These are phyloP conservation scores for Fusarium sp. DNA, from an alignment of 2,329 filamentous ascomycete species.

Conservation along the genomic window DNA sequence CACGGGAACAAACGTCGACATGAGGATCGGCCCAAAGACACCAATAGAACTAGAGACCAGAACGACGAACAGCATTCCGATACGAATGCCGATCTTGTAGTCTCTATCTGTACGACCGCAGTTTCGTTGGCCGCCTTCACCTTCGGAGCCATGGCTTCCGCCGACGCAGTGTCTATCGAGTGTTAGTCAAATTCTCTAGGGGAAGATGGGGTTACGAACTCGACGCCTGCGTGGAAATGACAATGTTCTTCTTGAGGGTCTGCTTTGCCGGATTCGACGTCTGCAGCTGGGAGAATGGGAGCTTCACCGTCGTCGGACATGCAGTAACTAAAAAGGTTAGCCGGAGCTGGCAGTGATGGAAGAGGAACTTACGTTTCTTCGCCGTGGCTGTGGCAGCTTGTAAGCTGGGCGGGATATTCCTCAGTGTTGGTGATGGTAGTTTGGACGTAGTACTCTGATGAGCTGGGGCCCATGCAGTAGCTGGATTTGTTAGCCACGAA, in stretches of 20 bases:
- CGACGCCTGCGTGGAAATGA: conserved; percentile 80
- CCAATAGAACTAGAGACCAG: conserved; percentile 75
- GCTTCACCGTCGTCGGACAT: conserved; percentile 39
- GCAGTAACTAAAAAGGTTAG: conserved; percentile 30
- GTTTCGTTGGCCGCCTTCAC: conserved; percentile 47
- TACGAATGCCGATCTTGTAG: conserved; percentile 75
- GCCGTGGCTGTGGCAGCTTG: conserved; percentile 72
- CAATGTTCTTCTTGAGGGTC: conserved; percentile 59
- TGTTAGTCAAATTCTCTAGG: conserved; percentile 5
- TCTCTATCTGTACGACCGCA: conserved; percentile 63
- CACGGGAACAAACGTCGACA: conserved; percentile 66
- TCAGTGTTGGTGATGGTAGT: conserved; percentile 65
- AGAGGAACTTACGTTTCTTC: conserved; percentile 60
- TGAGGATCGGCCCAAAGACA: conserved; percentile 75
- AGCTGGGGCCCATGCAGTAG: conserved; percentile 56
- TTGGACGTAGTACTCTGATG: conserved; percentile 56
- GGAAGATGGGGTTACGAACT: conserved; percentile 60
- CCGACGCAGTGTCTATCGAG: conserved; percentile 66
- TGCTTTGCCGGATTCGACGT: conserved; percentile 29
- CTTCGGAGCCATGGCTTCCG: conserved; percentile 50
- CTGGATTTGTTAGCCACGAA: conserved; percentile 25
- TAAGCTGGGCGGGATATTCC: conserved; percentile 69
- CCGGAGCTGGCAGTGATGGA: rapidly evolving
- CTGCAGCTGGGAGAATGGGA: conserved; percentile 25
- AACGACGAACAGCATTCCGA: conserved; percentile 80